A percentile compares a stretch with the other conserved stretches of the same genome.
Evolutionary conservation across 305 asterid species (phyloP).

Genomic region (Galium porrigens): DNA sequence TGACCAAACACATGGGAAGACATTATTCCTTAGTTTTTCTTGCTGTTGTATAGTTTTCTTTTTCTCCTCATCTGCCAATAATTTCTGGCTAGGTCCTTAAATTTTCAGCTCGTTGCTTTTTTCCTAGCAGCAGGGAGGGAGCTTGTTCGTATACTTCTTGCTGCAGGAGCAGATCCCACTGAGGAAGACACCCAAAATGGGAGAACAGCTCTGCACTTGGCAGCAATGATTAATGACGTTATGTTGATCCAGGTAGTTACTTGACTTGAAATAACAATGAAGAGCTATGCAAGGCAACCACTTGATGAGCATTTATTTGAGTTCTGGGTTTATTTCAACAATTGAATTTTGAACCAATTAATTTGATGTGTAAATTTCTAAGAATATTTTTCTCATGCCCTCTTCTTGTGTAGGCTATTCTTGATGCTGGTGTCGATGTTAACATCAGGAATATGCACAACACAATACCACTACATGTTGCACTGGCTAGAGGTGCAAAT

Average conservation of each 20-base stretch:
- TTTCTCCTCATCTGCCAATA: not conserved
- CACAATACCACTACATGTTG: constrained; percentile 84
- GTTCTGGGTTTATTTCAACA: constrained; percentile 5
- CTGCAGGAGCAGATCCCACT: constrained; percentile 81
- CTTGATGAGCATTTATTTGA: constrained; percentile 7
- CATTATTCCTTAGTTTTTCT: not conserved
- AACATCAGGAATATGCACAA: constrained; percentile 74
- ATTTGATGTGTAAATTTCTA: not conserved
- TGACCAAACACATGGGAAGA: not conserved
- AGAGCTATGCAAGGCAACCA: constrained; percentile 25
- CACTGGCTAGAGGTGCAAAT: constrained; percentile 91
- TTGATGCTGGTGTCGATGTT: constrained; percentile 84
- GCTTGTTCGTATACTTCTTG: constrained; percentile 58
- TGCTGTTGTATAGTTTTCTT: not conserved
- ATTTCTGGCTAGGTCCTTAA: not conserved
- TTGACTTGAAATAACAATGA: constrained; percentile 2
- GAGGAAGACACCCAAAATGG: constrained; percentile 75
- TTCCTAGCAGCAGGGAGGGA: constrained; percentile 72
- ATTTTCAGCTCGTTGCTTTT: not conserved
- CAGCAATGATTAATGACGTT: constrained; percentile 79
- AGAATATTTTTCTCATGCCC: not conserved
- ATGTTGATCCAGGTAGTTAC: constrained; percentile 76
- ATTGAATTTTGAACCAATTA: not conserved
- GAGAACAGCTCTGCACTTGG: constrained; percentile 87
- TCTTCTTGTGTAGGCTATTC: constrained; percentile 45